These are phyloP conservation scores for Polytrichum formosum DNA, from an alignment of 225 moss, liverwort and hornwort species.

Conservation along the genomic window DNA sequence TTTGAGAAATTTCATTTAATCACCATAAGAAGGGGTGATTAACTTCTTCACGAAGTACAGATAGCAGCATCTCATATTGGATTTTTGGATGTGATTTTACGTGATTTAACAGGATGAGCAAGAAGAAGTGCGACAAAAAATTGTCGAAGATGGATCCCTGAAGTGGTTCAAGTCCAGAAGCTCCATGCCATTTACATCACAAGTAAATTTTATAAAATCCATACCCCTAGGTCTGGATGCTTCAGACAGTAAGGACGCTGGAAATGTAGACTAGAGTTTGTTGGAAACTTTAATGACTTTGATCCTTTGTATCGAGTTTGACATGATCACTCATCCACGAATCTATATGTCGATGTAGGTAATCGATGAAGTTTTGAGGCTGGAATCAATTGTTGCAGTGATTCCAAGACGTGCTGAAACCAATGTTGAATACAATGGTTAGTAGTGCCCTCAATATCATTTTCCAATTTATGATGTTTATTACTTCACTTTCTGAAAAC, in stretches of 20 bases:
- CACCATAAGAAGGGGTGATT: too few relatives aligned
- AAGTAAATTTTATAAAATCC: conserved; percentile 5
- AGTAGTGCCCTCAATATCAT: neutral
- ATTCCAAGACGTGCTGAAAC: conserved; percentile 12
- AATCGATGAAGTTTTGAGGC: conserved; percentile 20
- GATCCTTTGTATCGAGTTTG: too few relatives aligned
- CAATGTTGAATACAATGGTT: conserved; percentile 36
- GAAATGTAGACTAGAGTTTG: too few relatives aligned
- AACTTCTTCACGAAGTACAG: too few relatives aligned
- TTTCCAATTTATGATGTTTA: too few relatives aligned
- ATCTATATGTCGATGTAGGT: conserved; percentile 11
- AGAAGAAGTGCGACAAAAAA: conserved; percentile 13
- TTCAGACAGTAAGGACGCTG: too few relatives aligned
- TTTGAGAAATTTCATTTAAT: too few relatives aligned
- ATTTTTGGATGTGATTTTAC: neutral
- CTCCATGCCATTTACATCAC: conserved; percentile 30
- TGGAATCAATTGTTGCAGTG: neutral
- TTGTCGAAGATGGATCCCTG: conserved; percentile 18
- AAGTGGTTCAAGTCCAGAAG: conserved; percentile 25
- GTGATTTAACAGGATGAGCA: conserved; percentile 22
- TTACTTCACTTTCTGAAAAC: too few relatives aligned
- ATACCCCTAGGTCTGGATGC: too few relatives aligned
- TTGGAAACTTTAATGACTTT: too few relatives aligned
- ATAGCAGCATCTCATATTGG: too few relatives aligned
- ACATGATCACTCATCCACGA: too few relatives aligned